Conservation (phyloP, 1,284 basidiomycete species). For the Pascua sp. region DNA sequence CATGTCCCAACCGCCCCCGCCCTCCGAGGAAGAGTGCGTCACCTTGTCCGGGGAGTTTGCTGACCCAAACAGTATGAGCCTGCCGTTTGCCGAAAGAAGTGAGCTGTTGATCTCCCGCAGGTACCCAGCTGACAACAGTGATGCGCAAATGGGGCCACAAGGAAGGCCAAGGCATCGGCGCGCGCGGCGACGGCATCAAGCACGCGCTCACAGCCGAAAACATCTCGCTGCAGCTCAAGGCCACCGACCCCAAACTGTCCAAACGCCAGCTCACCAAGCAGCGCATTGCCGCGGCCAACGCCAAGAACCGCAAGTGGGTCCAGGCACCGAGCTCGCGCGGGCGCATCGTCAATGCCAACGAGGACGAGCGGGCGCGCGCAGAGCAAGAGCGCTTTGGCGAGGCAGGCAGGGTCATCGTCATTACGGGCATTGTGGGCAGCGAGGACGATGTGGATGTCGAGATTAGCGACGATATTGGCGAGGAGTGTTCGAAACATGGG, state of each 20-base stretch:
- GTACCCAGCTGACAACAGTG: conserved; percentile 27
- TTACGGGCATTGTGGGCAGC: conserved; percentile 79
- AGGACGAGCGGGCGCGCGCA: conserved; percentile 67
- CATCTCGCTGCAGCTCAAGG: conserved; percentile 57
- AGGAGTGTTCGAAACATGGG: conserved; percentile 54
- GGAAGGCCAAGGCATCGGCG: conserved; percentile 84
- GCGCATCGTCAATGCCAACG: conserved; percentile 80
- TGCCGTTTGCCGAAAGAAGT: conserved; percentile 46
- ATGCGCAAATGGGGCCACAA: conserved; percentile 82
- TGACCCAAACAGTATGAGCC: conserved; percentile 19
- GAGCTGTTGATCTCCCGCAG: conserved; percentile 8
- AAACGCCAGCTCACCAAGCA: conserved; percentile 41
- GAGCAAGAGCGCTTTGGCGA: conserved; percentile 76
- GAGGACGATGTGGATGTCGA: conserved; percentile 83
- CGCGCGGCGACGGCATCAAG: conserved; percentile 75
- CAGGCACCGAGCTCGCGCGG: conserved; percentile 59
- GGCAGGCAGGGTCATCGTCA: conserved; percentile 77
- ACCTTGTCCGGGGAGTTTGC: not conserved
- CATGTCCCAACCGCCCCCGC: conserved; percentile 9
- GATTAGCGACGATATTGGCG: conserved; percentile 78
- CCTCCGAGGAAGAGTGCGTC: conserved; percentile 8
- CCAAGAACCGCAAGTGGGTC: conserved; percentile 38
- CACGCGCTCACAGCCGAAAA: conserved; percentile 76
- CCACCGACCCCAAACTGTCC: conserved; percentile 28
- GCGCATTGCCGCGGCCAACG: conserved; percentile 40